A percentile compares a stretch with the other conserved stretches of the same genome.
These are phyloP conservation scores for Vitis rotundifolia DNA, from an alignment of 164 flowering plant species.

Conservation along the genomic window DNA sequence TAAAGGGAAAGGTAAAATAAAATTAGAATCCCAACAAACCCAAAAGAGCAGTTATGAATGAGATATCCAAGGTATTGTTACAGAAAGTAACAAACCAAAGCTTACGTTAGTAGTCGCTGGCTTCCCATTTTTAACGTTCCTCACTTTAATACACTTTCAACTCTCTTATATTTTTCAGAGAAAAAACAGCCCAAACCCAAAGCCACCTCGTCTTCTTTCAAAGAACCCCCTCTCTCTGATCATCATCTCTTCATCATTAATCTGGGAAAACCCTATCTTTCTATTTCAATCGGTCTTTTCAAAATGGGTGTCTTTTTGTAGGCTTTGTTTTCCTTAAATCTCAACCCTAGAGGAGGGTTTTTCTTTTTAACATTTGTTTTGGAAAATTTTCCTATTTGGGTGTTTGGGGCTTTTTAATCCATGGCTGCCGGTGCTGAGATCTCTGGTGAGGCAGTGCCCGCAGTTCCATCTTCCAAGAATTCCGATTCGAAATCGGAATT, in stretches of 20 bases:
- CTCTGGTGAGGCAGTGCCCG: constrained; percentile 28
- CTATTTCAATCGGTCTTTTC: background rate
- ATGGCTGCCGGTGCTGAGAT: constrained; percentile 54
- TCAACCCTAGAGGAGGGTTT: no score
- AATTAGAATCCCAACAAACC: no score
- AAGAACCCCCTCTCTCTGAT: constrained; percentile 3
- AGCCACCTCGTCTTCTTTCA: constrained; percentile 10
- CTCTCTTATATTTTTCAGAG: background rate
- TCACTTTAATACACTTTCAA: constrained; percentile 14
- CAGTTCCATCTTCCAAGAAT: constrained; percentile 14
- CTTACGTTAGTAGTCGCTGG: constrained; percentile 8
- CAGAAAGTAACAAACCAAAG: no score
- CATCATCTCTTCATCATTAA: constrained; percentile 10
- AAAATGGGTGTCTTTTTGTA: constrained; percentile 8
- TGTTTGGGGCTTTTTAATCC: constrained; percentile 18
- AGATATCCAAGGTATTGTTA: no score
- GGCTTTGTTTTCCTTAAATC: background rate
- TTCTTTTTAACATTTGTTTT: no score
- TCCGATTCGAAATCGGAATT: constrained; percentile 40
- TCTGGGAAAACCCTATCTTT: constrained; percentile 6
- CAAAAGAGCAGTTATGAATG: no score
- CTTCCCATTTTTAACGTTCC: constrained; percentile 7
- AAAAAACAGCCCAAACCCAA: constrained; percentile 8
- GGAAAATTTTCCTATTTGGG: no score
- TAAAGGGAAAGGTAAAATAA: no score